A percentile compares a stretch with the other conserved stretches of the same genome.
phyloP scores from a whole-genome alignment of 192 early-diverging fungal species.

The Jimgerdemannia flammicorona region DNA sequence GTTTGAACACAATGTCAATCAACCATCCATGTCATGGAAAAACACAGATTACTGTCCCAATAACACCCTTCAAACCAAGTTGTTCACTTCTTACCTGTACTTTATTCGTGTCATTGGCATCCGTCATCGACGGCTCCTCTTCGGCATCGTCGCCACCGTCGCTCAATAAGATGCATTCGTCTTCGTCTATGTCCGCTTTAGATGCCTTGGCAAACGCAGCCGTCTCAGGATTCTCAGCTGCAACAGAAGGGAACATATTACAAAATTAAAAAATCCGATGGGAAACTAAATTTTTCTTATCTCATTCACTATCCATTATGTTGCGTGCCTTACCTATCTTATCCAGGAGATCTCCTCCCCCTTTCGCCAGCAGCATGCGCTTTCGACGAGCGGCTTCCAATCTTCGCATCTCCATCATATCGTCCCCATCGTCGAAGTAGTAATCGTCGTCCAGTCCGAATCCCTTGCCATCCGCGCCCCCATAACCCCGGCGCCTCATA shows the following conservation, averaged over 20 bases:
- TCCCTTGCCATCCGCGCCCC: slow-evolving; percentile 11
- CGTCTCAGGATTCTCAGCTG: slow-evolving; percentile 25
- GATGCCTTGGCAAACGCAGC: slow-evolving; percentile 39
- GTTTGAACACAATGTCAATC: too few relatives aligned
- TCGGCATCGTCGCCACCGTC: slow-evolving; percentile 28
- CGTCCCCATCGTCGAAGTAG: slow-evolving; percentile 26
- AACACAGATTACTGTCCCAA: too few relatives aligned
- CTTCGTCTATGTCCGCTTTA: slow-evolving; percentile 10
- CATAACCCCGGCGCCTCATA: slow-evolving; percentile 16
- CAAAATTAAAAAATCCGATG: too few relatives aligned
- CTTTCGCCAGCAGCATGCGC: slow-evolving; percentile 9
- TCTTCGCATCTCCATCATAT: slow-evolving; percentile 25
- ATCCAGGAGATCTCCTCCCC: slow-evolving; percentile 22
- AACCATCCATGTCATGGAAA: too few relatives aligned
- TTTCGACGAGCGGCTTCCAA: slow-evolving; percentile 20
- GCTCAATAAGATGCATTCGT: slow-evolving; percentile 15
- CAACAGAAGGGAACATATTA: not conserved
- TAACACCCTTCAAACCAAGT: not conserved
- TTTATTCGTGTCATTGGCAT: not conserved
- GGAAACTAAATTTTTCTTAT: too few relatives aligned
- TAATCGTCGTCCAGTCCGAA: slow-evolving; percentile 25
- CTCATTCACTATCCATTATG: too few relatives aligned
- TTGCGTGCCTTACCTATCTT: slow-evolving; percentile 10
- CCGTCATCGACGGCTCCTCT: slow-evolving; percentile 1
- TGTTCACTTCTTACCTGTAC: not conserved